Evolutionary conservation across 352 stramenopile species (phyloP).

Genomic region (Peronosclerospora sorghi): DNA sequence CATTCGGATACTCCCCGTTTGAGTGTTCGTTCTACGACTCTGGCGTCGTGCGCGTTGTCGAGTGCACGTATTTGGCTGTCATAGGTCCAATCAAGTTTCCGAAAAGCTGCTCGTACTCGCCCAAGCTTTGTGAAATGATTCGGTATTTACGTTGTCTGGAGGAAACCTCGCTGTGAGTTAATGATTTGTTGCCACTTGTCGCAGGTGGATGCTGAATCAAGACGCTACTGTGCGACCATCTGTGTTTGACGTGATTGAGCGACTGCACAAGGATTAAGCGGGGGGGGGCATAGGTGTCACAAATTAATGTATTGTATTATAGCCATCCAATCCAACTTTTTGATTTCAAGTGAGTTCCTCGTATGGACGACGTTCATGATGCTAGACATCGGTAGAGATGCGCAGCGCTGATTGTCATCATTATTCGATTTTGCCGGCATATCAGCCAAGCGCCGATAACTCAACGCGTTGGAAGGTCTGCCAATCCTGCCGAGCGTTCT

Average conservation of each 20-base stretch:
- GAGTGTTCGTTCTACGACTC: slow-evolving; percentile 76
- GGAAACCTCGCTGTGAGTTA: not conserved
- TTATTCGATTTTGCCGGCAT: not conserved
- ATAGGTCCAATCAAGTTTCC: slow-evolving; percentile 80
- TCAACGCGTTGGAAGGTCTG: slow-evolving; percentile 61
- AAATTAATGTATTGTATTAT: too few species aligned
- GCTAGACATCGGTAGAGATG: not conserved
- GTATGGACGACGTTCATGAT: slow-evolving; percentile 1
- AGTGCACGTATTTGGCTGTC: slow-evolving; percentile 81
- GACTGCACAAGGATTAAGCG: slow-evolving; percentile 25
- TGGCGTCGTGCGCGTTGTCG: slow-evolving; percentile 52
- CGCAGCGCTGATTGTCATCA: too few species aligned
- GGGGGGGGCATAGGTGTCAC: too few species aligned
- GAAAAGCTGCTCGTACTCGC: slow-evolving; percentile 41
- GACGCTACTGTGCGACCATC: slow-evolving; percentile 35
- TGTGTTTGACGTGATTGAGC: slow-evolving; percentile 61
- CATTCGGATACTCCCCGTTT: slow-evolving; percentile 84
- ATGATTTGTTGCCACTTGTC: slow-evolving; percentile 6
- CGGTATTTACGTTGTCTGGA: slow-evolving; percentile 18
- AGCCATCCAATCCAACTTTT: slow-evolving; percentile 1
- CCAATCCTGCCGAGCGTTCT: slow-evolving; percentile 54
- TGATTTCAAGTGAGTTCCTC: slow-evolving; percentile 2
- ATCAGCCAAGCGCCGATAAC: slow-evolving; percentile 14
- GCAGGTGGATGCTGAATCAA: slow-evolving; percentile 62
- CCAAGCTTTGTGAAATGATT: slow-evolving; percentile 62